Evolutionary conservation across 1,139 yeast genomes (phyloP), one percentile per base, ranked within the genome.

Genomic region (Pichia sp.): DNA sequence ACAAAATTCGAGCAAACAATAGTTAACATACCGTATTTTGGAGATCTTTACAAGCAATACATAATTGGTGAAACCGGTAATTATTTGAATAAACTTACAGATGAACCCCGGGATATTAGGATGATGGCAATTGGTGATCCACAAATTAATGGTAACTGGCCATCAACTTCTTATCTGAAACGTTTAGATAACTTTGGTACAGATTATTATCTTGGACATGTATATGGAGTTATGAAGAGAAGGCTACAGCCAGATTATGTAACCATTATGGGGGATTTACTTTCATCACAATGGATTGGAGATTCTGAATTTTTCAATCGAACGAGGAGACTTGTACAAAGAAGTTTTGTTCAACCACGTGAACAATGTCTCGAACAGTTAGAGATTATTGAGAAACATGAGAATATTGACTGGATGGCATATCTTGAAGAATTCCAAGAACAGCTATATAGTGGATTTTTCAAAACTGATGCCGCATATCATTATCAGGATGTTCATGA

Each of bases 241-340:
- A 63, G 88, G 48, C 63, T 84, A 46, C 51, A 67, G 3, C 98
- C 98, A 1, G 72, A 80, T 23, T 89, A 81, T 60, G 89, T 85
- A 10, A 84, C 85, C 0, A 94, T 88, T 0, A 73, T 91, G 78
- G 98, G 98, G 1, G 98, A 91, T 61, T 69, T 86, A 50, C 78
- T 91, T 49, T 84, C 95, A n/a, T 82, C 93, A 12, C 98, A 91
- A 64, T 91, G 98, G 97, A 86, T 91, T 48, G 71, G 72, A 33
- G 96, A 88, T 61, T 72, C 78, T 14, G 97, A 89, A 60, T 91
- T 85, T 60, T 79, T 72, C 58, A 77, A 79, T 55, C 71, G 98
- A 45, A 84, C 91, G 0, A 69, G 68, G 47, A 66, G 96, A 47
- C 88, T 75, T 56, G 74, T 77, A 41, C 76, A 75, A 24, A 66